Evolutionary conservation across 805 yeast genomes (phyloP).

Genomic region (Candida stauntonica): DNA sequence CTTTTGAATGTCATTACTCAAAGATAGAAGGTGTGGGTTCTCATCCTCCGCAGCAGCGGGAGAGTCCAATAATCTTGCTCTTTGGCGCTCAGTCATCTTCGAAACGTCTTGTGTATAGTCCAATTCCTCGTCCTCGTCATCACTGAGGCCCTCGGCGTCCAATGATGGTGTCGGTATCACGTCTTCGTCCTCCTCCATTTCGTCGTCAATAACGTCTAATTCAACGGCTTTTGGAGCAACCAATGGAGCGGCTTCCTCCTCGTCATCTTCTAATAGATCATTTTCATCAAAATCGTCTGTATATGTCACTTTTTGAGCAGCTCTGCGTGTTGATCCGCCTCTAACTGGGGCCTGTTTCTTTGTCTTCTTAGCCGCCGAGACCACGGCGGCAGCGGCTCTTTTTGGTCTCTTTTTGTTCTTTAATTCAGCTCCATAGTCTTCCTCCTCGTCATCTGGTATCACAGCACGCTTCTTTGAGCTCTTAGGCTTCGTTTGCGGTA

Average conservation of each 20-base stretch:
- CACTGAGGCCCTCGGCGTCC: conserved; percentile 22
- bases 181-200: conserved; percentile 26
- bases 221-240: not conserved
- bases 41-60: not conserved
- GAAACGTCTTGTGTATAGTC: conserved; percentile 17
- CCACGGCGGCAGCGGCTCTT: conserved; percentile 2
- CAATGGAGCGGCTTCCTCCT: conserved; percentile 2
- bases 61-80: conserved; percentile 17
- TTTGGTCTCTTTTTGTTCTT: conserved; percentile 3
- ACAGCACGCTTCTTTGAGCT: not conserved
- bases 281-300: conserved; percentile 9
- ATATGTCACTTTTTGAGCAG: conserved; percentile 10
- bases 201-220: not conserved
- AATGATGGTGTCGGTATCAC: conserved; percentile 24
- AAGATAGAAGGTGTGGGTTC: conserved; percentile 12
- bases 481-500: conserved; percentile 5
- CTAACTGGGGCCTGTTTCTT: conserved; percentile 3
- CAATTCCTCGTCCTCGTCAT: conserved; percentile 18
- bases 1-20: conserved; percentile 27
- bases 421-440: not conserved
- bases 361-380: conserved; percentile 1
- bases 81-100: conserved; percentile 28
- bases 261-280: conserved; percentile 12
- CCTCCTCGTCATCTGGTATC: conserved; percentile 3
- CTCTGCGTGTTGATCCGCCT: conserved; percentile 8